phyloP scores from a whole-genome alignment of 73 alveolate species.

The Paramecium sexaurelia region DNA sequence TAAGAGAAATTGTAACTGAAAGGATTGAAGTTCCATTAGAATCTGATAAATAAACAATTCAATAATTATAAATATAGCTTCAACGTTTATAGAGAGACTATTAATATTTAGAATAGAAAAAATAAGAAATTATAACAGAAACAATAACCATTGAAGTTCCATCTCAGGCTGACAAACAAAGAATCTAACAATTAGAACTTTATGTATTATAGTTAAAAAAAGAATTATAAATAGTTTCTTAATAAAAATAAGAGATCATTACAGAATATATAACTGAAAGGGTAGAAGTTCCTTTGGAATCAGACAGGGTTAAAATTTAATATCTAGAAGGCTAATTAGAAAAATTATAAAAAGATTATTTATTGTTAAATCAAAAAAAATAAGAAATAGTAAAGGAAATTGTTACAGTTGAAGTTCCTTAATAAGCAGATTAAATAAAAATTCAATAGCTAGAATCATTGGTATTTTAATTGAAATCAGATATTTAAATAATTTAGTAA shows the following conservation, averaged over 20 bases:
- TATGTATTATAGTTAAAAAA: not conserved
- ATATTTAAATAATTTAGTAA: not conserved
- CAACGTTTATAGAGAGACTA: not conserved
- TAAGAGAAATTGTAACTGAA: not conserved
- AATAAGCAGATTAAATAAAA: not conserved
- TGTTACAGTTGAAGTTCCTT: not conserved
- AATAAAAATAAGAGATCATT: not conserved
- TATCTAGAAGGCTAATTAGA: not conserved
- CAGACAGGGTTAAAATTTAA: not conserved
- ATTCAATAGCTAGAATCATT: not conserved
- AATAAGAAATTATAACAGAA: constrained; percentile 37
- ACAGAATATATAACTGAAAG: not conserved
- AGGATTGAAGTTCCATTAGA: not conserved
- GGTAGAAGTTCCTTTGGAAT: constrained; percentile 2
- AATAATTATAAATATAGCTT: not conserved
- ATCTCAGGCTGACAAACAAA: not conserved
- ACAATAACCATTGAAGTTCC: not conserved
- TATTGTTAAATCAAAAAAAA: not conserved
- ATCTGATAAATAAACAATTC: not conserved
- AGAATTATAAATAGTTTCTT: not conserved
- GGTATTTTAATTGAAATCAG: not conserved
- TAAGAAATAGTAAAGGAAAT: constrained; percentile 13
- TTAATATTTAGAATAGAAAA: not conserved
- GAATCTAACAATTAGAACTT: not conserved
- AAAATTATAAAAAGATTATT: not conserved